phyloP scores from a whole-genome alignment of 202 grass and related monocot species.

The Sporobolus alterniflorus region DNA sequence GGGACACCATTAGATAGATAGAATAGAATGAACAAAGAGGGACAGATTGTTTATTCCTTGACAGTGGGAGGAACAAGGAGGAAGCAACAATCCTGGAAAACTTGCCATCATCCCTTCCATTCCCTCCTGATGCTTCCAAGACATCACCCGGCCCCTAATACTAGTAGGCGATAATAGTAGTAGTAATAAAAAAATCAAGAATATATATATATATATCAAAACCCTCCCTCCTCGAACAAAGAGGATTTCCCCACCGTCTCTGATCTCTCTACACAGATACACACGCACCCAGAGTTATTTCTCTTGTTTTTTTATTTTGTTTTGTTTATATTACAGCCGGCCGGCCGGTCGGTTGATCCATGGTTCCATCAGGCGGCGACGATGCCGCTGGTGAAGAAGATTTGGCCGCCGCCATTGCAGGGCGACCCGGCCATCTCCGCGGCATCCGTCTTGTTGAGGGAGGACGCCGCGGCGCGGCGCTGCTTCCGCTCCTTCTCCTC shows the following conservation, averaged over 20 bases:
- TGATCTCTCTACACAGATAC: conserved; percentile 19
- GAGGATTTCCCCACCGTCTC: neutral
- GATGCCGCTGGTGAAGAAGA: conserved; percentile 88
- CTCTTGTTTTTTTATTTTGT: neutral
- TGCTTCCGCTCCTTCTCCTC: conserved; percentile 59
- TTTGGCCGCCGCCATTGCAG: conserved; percentile 57
- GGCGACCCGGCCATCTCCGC: conserved; percentile 55
- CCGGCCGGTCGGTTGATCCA: no score
- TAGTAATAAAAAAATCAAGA: neutral
- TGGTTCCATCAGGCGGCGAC: conserved; percentile 43
- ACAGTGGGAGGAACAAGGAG: neutral
- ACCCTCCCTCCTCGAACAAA: conserved; percentile 7
- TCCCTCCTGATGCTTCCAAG: neutral
- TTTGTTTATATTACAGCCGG: conserved; percentile 26
- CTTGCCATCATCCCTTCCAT: conserved; percentile 8
- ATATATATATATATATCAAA: conserved; percentile 8
- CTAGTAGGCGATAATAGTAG: neutral
- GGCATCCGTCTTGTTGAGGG: neutral
- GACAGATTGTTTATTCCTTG: conserved; percentile 9
- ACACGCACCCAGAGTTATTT: conserved; percentile 14
- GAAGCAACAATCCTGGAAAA: conserved; percentile 40
- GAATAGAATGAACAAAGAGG: neutral
- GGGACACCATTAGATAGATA: neutral
- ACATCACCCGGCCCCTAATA: neutral
- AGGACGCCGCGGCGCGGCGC: conserved; percentile 21